phyloP scores from a whole-genome alignment of 768 basidiomycete genomes.

The Wakefieldia striispora region DNA sequence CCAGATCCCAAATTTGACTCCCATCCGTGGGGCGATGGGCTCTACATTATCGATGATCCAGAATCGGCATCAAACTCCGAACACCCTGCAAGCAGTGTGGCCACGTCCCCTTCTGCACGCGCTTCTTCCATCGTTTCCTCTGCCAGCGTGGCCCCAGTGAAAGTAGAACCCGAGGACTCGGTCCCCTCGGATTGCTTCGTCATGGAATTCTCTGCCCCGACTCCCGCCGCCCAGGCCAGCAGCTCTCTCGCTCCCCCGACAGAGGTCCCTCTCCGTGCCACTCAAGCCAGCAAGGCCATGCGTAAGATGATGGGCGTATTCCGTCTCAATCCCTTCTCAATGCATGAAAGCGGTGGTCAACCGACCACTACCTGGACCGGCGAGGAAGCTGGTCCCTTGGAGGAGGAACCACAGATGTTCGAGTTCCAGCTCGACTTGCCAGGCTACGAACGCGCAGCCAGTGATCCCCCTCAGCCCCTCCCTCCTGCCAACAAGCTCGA shows the following conservation, averaged over 20 bases:
- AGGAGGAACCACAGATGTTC: constrained; percentile 57
- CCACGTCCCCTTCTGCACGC: constrained; percentile 35
- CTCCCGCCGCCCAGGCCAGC: constrained; percentile 33
- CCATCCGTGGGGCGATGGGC: constrained; percentile 29
- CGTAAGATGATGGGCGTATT: constrained; percentile 76
- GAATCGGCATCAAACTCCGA: constrained; percentile 34
- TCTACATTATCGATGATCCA: constrained; percentile 34
- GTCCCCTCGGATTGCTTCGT: constrained; percentile 30
- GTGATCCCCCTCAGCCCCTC: constrained; percentile 19
- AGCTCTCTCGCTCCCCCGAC: constrained; percentile 50
- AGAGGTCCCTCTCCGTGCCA: constrained; percentile 73
- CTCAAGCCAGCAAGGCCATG: constrained; percentile 69
- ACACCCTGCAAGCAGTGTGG: constrained; percentile 33
- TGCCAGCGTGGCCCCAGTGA: constrained; percentile 28
- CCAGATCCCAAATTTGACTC: constrained; percentile 22
- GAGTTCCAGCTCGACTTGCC: constrained; percentile 60
- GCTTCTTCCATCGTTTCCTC: constrained; percentile 34
- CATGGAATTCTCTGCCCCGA: constrained; percentile 33
- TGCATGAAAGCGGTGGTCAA: constrained; percentile 50
- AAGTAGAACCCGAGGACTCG: constrained; percentile 31
- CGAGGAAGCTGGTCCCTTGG: constrained; percentile 57
- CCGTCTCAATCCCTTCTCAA: constrained; percentile 73
- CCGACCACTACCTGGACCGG: constrained; percentile 43
- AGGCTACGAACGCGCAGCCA: constrained; percentile 21
- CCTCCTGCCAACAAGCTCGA: constrained; percentile 9